Evolutionary conservation across 2,329 filamentous ascomycete species (phyloP).

Genomic region (Ophiostoma fasciatum): DNA sequence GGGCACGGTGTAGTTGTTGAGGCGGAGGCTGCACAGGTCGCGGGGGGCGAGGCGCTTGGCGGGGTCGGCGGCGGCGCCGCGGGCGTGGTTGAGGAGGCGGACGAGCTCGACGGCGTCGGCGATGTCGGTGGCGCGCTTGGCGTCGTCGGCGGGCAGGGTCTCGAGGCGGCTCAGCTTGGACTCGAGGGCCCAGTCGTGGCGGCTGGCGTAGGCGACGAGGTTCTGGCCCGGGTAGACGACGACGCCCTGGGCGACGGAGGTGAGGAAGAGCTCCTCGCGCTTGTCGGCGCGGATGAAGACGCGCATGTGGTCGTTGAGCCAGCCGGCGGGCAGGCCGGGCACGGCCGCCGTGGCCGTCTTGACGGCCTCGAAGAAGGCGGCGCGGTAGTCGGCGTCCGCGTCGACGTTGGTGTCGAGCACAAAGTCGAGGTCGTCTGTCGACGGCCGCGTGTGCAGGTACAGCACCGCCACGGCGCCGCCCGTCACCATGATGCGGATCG

Average conservation of each 20-base stretch:
- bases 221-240: not conserved
- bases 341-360: not conserved
- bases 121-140: not conserved
- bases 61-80: not conserved
- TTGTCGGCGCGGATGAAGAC: not conserved
- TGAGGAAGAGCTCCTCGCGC: not conserved
- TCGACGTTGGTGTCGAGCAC: not conserved
- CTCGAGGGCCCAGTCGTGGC: not conserved
- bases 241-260: not conserved
- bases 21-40: not conserved
- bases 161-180: not conserved
- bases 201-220: not conserved
- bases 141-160: not conserved
- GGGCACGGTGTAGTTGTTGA: not conserved
- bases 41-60: not conserved
- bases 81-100: not conserved
- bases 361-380: not conserved
- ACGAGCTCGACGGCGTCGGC: not conserved
- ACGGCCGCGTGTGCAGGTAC: not conserved
- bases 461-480: not conserved
- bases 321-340: not conserved
- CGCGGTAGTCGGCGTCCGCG: not conserved
- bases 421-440: not conserved
- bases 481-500: not conserved
- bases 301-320: not conserved